phyloP scores from a whole-genome alignment of 176 grass and related monocot species.

The Lolium rigidum region DNA sequence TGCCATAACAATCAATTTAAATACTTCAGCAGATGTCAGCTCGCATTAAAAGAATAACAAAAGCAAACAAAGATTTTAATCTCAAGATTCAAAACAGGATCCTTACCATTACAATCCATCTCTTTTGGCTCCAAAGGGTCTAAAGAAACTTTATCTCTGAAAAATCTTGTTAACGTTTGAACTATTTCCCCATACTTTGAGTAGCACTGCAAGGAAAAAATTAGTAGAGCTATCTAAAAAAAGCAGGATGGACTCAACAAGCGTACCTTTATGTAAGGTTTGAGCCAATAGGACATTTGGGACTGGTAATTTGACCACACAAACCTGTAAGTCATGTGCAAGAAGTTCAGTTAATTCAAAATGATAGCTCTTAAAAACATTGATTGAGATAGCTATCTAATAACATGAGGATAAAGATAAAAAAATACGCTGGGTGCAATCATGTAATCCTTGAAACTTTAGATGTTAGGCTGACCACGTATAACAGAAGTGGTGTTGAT shows the following conservation, averaged over 20 bases:
- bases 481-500: conserved; percentile 8
- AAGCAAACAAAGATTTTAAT: conserved; percentile 29
- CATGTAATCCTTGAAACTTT: conserved; percentile 21
- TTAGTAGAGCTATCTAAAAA: conserved; percentile 31
- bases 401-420: conserved; percentile 12
- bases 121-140: conserved; percentile 56
- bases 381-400: conserved; percentile 20
- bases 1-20: conserved; percentile 31
- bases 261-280: conserved; percentile 80
- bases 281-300: conserved; percentile 95
- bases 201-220: conserved; percentile 71
- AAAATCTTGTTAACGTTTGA: conserved; percentile 83
- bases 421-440: background rate
- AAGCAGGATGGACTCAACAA: conserved; percentile 41
- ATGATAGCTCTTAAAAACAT: background rate
- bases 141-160: conserved; percentile 72
- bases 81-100: conserved; percentile 35
- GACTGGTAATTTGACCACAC: conserved; percentile 69
- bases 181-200: conserved; percentile 89
- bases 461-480: conserved; percentile 22
- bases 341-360: conserved; percentile 41
- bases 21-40: conserved; percentile 35
- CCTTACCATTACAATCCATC: conserved; percentile 53
- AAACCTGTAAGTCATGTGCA: conserved; percentile 72
- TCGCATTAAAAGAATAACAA: background rate